phyloP scores from a whole-genome alignment of 805 yeast genomes.

The Wickerhamiella australiensis region DNA sequence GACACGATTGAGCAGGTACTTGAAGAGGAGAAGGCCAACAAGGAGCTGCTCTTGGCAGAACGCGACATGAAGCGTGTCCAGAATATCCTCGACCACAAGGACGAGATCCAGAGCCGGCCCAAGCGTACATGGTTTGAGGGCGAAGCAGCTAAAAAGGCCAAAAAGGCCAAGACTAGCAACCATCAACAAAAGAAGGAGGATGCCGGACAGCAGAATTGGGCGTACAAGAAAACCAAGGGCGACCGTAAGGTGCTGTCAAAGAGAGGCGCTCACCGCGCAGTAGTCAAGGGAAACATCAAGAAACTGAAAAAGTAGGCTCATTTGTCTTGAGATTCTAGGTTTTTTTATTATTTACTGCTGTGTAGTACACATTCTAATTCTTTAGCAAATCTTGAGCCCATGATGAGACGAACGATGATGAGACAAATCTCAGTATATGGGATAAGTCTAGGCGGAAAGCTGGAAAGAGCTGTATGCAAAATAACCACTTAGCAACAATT shows the following conservation, averaged over 20 bases:
- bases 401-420: too few relatives aligned
- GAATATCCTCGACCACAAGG: conserved; percentile 64
- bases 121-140: conserved; percentile 93
- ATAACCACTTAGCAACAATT: too few relatives aligned
- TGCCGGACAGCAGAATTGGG: conserved; percentile 45
- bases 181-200: conserved; percentile 57
- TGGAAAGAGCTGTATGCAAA: too few relatives aligned
- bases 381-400: too few relatives aligned
- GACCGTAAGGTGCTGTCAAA: conserved; percentile 38
- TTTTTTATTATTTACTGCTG: too few relatives aligned
- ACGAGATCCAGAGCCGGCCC: conserved; percentile 81
- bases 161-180: conserved; percentile 34
- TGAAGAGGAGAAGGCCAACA: conserved; percentile 78
- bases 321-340: too few relatives aligned
- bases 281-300: conserved; percentile 19
- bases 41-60: conserved; percentile 78
- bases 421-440: too few relatives aligned
- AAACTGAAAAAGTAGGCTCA: conserved; percentile 10
- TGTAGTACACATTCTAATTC: too few relatives aligned
- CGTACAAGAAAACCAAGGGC: conserved; percentile 66
- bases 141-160: conserved; percentile 30
- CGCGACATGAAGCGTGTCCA: conserved; percentile 80
- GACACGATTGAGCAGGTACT: conserved; percentile 61
- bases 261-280: conserved; percentile 21
- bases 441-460: too few relatives aligned